These are phyloP conservation scores for Glarea lozoyensis DNA, from an alignment of 495 filamentous ascomycete species.

Conservation along the genomic window DNA sequence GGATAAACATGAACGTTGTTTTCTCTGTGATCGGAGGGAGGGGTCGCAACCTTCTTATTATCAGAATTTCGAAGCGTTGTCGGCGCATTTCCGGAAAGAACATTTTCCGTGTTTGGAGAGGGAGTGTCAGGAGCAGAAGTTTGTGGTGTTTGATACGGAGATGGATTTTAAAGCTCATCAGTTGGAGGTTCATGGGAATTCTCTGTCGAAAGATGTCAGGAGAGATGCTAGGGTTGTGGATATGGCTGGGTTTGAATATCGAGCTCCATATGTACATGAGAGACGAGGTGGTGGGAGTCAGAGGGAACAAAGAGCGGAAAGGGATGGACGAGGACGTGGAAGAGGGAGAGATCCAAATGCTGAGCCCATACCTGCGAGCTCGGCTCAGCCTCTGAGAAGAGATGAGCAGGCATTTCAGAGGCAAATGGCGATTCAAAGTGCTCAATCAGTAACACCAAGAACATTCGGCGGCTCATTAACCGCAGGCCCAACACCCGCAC, in stretches of 20 bases:
- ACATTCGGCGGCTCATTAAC: constrained; percentile 79
- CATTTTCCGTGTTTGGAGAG: constrained; percentile 79
- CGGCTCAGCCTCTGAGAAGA: constrained; percentile 72
- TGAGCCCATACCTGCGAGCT: constrained; percentile 67
- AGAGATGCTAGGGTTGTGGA: constrained; percentile 82
- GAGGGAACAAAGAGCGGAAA: constrained; percentile 31
- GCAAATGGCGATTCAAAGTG: constrained; percentile 82
- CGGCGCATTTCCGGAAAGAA: constrained; percentile 75
- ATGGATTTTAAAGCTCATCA: constrained; percentile 90
- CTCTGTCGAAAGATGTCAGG: constrained; percentile 72
- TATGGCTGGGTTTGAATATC: constrained; percentile 74
- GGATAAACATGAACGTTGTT: constrained; percentile 87
- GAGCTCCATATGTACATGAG: constrained; percentile 58
- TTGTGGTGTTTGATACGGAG: constrained; percentile 91
- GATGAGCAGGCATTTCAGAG: constrained; percentile 90
- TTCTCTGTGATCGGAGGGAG: constrained; percentile 75
- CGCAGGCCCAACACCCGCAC: constrained; percentile 27
- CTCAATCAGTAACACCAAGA: constrained; percentile 66
- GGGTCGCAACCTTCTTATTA: constrained; percentile 81
- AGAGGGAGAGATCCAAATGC: constrained; percentile 54
- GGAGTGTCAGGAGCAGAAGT: constrained; percentile 94
- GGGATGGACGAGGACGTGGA: constrained; percentile 38
- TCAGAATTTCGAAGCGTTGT: constrained; percentile 72
- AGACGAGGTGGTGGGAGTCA: constrained; percentile 41
- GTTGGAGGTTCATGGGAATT: constrained; percentile 64